phyloP scores from a whole-genome alignment of 306 rosid genomes.

The Rubus parviflorus region DNA sequence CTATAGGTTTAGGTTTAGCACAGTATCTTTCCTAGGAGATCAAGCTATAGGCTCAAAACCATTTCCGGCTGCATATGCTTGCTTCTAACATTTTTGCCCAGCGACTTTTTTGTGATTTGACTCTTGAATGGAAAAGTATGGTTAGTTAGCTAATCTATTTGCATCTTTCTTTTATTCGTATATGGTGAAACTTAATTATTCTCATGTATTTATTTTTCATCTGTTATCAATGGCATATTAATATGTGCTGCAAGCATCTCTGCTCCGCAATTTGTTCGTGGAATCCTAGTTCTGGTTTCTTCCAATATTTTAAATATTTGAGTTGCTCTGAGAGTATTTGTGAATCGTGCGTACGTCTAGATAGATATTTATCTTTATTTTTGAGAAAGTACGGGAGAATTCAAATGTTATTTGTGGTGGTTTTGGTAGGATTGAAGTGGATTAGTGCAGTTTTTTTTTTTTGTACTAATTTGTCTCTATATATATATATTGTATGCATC shows the following conservation, averaged over 20 bases:
- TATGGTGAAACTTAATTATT: background rate
- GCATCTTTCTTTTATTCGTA: background rate
- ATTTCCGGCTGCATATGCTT: background rate
- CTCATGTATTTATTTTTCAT: too few species aligned
- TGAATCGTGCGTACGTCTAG: background rate
- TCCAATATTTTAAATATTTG: background rate
- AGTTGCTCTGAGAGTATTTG: background rate
- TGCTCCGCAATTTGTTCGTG: background rate
- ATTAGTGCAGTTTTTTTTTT: background rate
- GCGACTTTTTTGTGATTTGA: background rate
- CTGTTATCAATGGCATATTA: too few species aligned
- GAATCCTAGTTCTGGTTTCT: background rate
- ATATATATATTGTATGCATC: background rate
- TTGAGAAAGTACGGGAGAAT: background rate
- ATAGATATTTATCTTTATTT: background rate
- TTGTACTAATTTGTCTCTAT: too few species aligned
- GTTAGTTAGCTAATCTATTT: background rate
- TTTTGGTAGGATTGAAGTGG: background rate
- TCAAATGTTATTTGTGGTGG: background rate
- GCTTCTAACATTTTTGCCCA: background rate
- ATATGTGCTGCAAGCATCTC: background rate
- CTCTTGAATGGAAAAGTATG: background rate
- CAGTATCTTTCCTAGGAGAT: background rate
- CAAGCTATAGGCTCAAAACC: background rate
- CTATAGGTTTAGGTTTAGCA: slow-evolving; percentile 15